These are phyloP conservation scores for Yarrowia alimentaria DNA, from an alignment of 805 yeast genomes.

Conservation along the genomic window DNA sequence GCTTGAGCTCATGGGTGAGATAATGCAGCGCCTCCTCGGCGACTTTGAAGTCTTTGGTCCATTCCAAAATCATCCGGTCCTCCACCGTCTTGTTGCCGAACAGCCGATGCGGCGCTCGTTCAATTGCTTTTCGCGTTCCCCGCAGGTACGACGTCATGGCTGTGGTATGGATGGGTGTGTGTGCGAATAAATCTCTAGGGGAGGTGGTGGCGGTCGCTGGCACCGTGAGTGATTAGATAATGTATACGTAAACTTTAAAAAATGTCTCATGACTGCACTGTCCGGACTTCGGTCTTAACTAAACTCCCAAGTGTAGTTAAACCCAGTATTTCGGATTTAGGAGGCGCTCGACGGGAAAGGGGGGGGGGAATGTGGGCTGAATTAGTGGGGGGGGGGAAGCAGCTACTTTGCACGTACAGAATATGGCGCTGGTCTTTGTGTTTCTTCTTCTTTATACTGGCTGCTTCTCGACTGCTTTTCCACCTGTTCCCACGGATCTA, in stretches of 20 bases:
- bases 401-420: no score
- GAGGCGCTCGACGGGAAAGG: no score
- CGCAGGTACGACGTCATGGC: slow-evolving; percentile 15
- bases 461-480: no score
- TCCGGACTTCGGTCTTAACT: no score
- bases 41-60: slow-evolving; percentile 40
- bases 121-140: slow-evolving; percentile 42
- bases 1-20: slow-evolving; percentile 34
- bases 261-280: slow-evolving; percentile 18
- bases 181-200: not conserved
- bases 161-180: not conserved
- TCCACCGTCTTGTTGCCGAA: slow-evolving; percentile 40
- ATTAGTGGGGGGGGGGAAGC: no score
- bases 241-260: slow-evolving; percentile 18
- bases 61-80: slow-evolving; percentile 39
- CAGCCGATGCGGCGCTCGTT: slow-evolving; percentile 41
- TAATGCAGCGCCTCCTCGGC: slow-evolving; percentile 39
- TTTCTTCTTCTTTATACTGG: no score
- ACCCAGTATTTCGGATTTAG: no score
- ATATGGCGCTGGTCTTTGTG: no score
- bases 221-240: slow-evolving; percentile 22
- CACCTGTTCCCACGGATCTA: no score
- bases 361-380: no score
- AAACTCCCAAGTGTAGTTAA: no score
- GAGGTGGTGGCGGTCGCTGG: not conserved